Evolutionary conservation across 208 protist genomes (phyloP), one percentile per base, ranked within the genome.

Genomic region (Leishmania guyanensis): DNA sequence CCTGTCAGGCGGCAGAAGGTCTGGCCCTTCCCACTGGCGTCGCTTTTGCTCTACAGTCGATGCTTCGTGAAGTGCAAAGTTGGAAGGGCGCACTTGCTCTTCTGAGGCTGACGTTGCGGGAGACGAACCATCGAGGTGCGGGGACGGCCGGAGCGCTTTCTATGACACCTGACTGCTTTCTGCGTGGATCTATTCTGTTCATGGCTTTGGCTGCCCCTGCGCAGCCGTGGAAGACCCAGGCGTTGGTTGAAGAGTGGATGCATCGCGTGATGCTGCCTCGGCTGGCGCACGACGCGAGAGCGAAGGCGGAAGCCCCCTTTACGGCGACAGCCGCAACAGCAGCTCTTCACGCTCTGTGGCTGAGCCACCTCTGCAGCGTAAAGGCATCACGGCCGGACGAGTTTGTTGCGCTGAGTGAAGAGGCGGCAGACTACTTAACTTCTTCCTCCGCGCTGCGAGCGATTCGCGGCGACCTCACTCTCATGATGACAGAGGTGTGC

Each of bases 151-250:
- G 62, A 20, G 62, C 73, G 29, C 9, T 85, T 16, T 4, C 16
- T 14, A 71, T 85, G 71, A 17, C 54, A 12, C 1, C 12, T 2
- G 64, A 60, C 0, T 54, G 64, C 12, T 86, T 82, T 36, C 60
- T 1, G 6, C 12, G 26, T 14, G 90, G 89, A 36, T 84, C 85
- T n/a, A 71, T 77, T 26, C 83, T 85, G 26, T 91, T 93, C 75
- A 53, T 91, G 1, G 79, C 84, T 39, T 65, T 90, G n/a, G 83
- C 87, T 6, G 69, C 84, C 10, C 64, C 69, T 51, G 48, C 75
- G n/a, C 78, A 86, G 29, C 92, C 92, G 68, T 95, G 92, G 92
- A 72, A 74, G 65, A 74, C 70, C 62, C 88, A 95, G 80, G 82
- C 78, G n/a, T 80, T 85, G 29, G 82, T 92, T 22, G 79, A 86